A percentile compares a stretch with the other conserved stretches of the same genome.
Conservation (phyloP, 371 early-diverging fungal species). For the Syncephalastrum racemosum region DNA sequence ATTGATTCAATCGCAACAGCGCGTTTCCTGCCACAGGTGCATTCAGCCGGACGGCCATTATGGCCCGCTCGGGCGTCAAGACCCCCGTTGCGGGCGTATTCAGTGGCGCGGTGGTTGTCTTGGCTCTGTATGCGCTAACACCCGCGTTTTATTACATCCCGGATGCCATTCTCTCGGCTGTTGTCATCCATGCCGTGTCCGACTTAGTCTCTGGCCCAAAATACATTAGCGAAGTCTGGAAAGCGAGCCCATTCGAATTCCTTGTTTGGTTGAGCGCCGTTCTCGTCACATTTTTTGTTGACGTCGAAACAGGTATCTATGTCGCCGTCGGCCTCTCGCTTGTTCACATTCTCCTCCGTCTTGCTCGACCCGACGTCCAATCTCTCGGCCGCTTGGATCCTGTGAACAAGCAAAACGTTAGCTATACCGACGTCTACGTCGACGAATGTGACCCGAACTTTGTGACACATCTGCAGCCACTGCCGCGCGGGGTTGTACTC, state of each 20-base stretch:
- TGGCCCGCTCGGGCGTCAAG: conserved; percentile 74
- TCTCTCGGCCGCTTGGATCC: conserved; percentile 9
- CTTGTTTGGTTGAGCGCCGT: conserved; percentile 50
- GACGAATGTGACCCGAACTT: conserved; percentile 23
- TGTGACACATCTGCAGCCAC: conserved; percentile 3
- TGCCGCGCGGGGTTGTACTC: conserved; percentile 21
- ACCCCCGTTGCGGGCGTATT: conserved; percentile 82
- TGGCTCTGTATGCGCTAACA: conserved; percentile 79
- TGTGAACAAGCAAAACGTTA: background rate
- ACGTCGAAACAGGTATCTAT: conserved; percentile 28
- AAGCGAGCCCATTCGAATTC: conserved; percentile 49
- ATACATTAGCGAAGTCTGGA: conserved; percentile 29
- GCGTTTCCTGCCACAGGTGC: conserved; percentile 87
- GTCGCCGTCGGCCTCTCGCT: conserved; percentile 23
- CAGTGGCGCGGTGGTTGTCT: conserved; percentile 70
- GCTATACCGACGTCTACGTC: conserved; percentile 16
- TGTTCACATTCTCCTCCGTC: conserved; percentile 17
- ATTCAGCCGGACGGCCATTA: conserved; percentile 87
- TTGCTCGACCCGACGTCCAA: conserved; percentile 20
- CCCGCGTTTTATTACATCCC: conserved; percentile 88
- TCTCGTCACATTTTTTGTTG: conserved; percentile 57
- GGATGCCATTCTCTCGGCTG: conserved; percentile 71
- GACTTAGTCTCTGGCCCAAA: conserved; percentile 48
- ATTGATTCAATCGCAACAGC: conserved; percentile 25
- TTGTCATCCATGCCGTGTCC: conserved; percentile 75